Evolutionary conservation across 2,329 filamentous ascomycete species (phyloP).

Genomic region (Thelonectria rubi): DNA sequence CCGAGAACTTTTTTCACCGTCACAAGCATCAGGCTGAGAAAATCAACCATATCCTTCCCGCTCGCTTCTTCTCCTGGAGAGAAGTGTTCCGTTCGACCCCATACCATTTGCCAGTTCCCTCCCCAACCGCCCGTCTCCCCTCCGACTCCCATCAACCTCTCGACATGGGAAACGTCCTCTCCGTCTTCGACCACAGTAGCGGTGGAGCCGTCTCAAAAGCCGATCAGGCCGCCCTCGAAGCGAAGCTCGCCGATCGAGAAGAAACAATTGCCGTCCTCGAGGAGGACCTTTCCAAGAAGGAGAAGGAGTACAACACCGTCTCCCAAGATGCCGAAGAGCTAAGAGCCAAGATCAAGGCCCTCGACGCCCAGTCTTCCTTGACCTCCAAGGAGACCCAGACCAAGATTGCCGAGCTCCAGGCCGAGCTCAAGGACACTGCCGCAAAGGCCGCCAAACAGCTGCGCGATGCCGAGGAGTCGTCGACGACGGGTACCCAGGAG

Average conservation of each 20-base stretch:
- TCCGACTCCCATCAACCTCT: constrained; percentile 15
- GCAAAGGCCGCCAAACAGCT: constrained; percentile 38
- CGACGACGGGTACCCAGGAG: constrained; percentile 33
- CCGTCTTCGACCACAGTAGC: constrained; percentile 47
- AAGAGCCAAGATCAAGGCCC: constrained; percentile 50
- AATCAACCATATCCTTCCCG: background rate
- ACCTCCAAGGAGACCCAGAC: constrained; percentile 46
- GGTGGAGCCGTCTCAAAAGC: constrained; percentile 48
- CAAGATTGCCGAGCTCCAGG: constrained; percentile 47
- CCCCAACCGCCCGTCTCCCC: constrained; percentile 11
- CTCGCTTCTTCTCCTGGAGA: constrained; percentile 9
- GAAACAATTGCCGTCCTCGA: constrained; percentile 48
- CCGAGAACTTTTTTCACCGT: constrained; percentile 29
- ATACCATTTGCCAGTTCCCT: constrained; percentile 8
- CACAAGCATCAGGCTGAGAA: background rate
- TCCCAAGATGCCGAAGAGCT: constrained; percentile 50
- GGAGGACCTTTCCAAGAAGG: constrained; percentile 49
- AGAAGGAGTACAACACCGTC: constrained; percentile 47
- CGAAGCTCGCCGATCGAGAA: constrained; percentile 51
- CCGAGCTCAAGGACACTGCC: constrained; percentile 46
- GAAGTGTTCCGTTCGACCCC: background rate
- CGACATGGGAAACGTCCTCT: constrained; percentile 54
- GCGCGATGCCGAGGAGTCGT: constrained; percentile 40
- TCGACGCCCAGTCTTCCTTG: constrained; percentile 44
- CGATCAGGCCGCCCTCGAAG: constrained; percentile 43